Conservation (phyloP, 139 green algal species). For the Mychonastes homosphaera region DNA sequence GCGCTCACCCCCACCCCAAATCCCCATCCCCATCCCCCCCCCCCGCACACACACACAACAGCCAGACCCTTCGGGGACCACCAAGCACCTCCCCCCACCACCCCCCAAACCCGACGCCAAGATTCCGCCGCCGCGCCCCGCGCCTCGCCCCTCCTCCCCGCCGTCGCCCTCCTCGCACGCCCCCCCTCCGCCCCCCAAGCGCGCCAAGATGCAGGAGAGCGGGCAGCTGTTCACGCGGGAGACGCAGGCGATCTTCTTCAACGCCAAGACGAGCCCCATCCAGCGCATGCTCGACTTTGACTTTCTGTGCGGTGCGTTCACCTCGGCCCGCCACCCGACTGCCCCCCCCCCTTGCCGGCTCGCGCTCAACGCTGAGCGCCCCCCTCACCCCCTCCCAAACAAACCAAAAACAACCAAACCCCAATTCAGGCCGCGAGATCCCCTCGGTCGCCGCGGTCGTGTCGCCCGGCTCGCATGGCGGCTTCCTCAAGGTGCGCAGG, state of each 20-base stretch:
- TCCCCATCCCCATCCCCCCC: too few species aligned
- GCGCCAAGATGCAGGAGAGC: constrained; percentile 14
- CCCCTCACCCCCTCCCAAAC: background rate
- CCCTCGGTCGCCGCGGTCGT: constrained; percentile 81
- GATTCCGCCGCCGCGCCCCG: too few species aligned
- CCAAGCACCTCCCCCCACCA: too few species aligned
- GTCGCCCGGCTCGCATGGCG: constrained; percentile 57
- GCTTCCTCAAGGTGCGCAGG: too few species aligned
- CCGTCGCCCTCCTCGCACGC: too few species aligned
- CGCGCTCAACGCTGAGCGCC: background rate
- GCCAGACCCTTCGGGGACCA: too few species aligned
- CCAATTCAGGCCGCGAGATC: constrained; percentile 46
- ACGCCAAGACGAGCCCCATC: constrained; percentile 59
- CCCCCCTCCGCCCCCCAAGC: too few species aligned
- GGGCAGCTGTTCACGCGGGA: constrained; percentile 66
- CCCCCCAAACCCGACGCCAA: too few species aligned
- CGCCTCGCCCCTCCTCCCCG: too few species aligned
- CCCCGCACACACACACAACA: too few species aligned
- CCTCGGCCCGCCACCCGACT: background rate
- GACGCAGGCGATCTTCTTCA: constrained; percentile 87
- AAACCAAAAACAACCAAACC: background rate
- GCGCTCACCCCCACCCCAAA: too few species aligned
- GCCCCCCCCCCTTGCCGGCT: background rate
- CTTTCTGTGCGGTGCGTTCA: constrained; percentile 67
- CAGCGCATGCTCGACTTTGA: constrained; percentile 97